These are phyloP conservation scores for Verticillium nonalfalfae DNA, from an alignment of 2,329 filamentous ascomycete species.

Conservation along the genomic window DNA sequence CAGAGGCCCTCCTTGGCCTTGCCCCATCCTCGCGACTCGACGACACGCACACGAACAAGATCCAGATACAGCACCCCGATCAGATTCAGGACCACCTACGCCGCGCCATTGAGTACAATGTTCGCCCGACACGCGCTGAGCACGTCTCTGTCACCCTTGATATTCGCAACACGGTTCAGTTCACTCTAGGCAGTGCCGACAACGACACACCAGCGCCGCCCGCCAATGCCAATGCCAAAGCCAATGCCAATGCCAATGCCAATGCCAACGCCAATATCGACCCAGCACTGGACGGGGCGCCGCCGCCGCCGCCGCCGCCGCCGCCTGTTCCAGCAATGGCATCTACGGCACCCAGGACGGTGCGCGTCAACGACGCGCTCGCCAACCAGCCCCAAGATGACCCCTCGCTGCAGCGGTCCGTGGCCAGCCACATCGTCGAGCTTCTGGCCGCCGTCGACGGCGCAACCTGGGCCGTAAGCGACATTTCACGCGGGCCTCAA, in stretches of 20 bases:
- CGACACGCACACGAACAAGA: constrained; percentile 19
- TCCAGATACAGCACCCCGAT: constrained; percentile 29
- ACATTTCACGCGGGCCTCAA: constrained; percentile 34
- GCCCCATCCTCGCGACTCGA: constrained; percentile 3
- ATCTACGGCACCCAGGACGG: constrained; percentile 19
- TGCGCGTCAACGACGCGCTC: constrained; percentile 38
- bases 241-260: constrained; percentile 22
- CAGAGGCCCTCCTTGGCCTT: constrained; percentile 20
- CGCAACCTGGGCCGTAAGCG: constrained; percentile 40
- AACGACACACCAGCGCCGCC: constrained; percentile 16
- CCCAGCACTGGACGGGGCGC: constrained; percentile 22
- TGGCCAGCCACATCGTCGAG: constrained; percentile 41
- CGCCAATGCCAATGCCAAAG: constrained; percentile 18
- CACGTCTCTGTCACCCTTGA: constrained; percentile 41
- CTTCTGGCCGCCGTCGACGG: constrained; percentile 37
- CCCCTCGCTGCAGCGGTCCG: constrained; percentile 39
- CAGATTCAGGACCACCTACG: constrained; percentile 42
- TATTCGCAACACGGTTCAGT: constrained; percentile 34
- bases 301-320: not conserved
- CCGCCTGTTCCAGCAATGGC: not conserved
- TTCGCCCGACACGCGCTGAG: constrained; percentile 40
- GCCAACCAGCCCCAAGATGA: constrained; percentile 42
- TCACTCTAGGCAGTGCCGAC: constrained; percentile 31
- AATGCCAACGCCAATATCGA: constrained; percentile 19
- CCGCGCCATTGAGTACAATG: constrained; percentile 31